Conservation (phyloP, 1,284 basidiomycete genomes). For the Cutaneotrichosporon cyanovorans region DNA sequence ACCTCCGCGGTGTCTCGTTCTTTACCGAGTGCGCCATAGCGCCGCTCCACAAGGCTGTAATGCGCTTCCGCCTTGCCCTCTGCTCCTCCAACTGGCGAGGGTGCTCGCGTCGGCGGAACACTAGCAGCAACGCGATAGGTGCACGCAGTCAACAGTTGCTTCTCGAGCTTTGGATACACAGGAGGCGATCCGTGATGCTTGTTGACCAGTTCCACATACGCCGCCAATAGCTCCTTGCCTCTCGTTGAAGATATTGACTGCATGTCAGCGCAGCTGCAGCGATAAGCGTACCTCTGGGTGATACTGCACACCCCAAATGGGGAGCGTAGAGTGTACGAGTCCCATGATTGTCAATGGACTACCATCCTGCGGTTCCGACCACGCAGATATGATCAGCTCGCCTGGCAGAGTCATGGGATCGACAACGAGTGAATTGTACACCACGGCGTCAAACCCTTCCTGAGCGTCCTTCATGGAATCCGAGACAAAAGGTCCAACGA, state of each 20-base stretch:
- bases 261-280: neutral
- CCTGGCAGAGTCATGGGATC: slow-evolving; percentile 46
- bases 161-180: slow-evolving; percentile 29
- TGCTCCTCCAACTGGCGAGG: slow-evolving; percentile 5
- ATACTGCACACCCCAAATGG: slow-evolving; percentile 92
- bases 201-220: slow-evolving; percentile 41
- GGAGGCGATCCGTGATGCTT: slow-evolving; percentile 20
- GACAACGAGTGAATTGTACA: slow-evolving; percentile 59
- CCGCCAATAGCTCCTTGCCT: slow-evolving; percentile 39
- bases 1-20: slow-evolving; percentile 34
- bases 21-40: slow-evolving; percentile 19
- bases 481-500: slow-evolving; percentile 31
- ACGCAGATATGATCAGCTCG: slow-evolving; percentile 49
- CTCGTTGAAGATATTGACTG: slow-evolving; percentile 48
- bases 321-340: slow-evolving; percentile 54
- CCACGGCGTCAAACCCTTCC: slow-evolving; percentile 60
- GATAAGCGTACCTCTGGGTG: slow-evolving; percentile 64
- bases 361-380: slow-evolving; percentile 31
- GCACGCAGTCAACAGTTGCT: slow-evolving; percentile 30
- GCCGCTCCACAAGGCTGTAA: slow-evolving; percentile 21
- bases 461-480: slow-evolving; percentile 8
- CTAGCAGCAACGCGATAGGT: slow-evolving; percentile 31
- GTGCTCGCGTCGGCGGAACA: slow-evolving; percentile 11
- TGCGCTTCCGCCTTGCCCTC: neutral
- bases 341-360: slow-evolving; percentile 42